phyloP scores from a whole-genome alignment of 139 green algal species.

The Chlorella vulgaris region DNA sequence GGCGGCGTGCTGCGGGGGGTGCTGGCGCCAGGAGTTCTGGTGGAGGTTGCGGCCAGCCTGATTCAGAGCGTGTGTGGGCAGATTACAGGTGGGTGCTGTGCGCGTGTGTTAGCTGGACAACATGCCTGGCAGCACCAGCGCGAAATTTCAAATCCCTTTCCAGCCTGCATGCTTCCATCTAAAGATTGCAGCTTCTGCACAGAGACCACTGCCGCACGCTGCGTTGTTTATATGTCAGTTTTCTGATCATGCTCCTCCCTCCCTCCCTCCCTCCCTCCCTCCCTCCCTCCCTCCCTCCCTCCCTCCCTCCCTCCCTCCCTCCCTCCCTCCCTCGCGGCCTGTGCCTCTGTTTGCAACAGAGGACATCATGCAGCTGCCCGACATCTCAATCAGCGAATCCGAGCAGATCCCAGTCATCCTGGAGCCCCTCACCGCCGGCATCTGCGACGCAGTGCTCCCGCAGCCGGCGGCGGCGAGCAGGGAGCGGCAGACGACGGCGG shows the following conservation, averaged over 20 bases:
- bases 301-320: too few species aligned
- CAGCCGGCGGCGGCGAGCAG: neutral
- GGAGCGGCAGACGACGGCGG: neutral
- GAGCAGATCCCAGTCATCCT: slow-evolving; percentile 59
- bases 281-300: too few species aligned
- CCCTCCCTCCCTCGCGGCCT: too few species aligned
- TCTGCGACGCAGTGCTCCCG: slow-evolving; percentile 22
- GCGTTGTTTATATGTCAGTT: neutral
- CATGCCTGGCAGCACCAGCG: too few species aligned
- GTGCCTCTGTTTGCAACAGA: too few species aligned
- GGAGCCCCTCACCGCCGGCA: slow-evolving; percentile 14
- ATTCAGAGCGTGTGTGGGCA: slow-evolving; percentile 12
- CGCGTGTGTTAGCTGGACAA: too few species aligned
- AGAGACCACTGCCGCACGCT: too few species aligned
- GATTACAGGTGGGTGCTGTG: slow-evolving; percentile 23
- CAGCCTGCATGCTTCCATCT: neutral
- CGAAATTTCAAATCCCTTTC: neutral
- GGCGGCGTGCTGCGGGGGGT: slow-evolving; percentile 36
- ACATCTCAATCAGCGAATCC: slow-evolving; percentile 60
- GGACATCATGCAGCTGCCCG: slow-evolving; percentile 41
- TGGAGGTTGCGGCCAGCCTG: slow-evolving; percentile 1
- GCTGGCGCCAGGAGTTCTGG: slow-evolving; percentile 31
- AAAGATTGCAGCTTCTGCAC: too few species aligned
- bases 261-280: neutral
- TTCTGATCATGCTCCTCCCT: neutral